Percentiles rank a stretch among this genome's conserved stretches.
Evolutionary conservation across 305 asterid genomes (phyloP).

Genomic region (Rubia tinctorum): DNA sequence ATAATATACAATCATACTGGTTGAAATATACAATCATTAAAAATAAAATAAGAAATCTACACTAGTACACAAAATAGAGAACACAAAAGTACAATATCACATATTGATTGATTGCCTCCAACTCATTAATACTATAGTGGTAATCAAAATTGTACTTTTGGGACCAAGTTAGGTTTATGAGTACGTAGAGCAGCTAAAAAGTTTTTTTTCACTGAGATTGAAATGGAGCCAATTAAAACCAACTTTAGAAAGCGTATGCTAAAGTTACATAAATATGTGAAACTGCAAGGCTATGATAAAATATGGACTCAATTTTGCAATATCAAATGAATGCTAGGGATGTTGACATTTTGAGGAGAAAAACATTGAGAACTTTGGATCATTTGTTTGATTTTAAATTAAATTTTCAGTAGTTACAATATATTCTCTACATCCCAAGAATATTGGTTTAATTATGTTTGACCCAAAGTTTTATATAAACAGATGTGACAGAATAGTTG

Average conservation of each 20-base stretch:
- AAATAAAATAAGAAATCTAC: not conserved
- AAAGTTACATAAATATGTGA: not conserved
- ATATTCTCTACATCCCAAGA: too few species aligned
- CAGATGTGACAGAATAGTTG: too few species aligned
- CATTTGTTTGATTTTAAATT: not conserved
- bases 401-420: not conserved
- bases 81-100: not conserved
- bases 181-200: not conserved
- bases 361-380: not conserved
- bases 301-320: not conserved
- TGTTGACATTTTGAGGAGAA: not conserved
- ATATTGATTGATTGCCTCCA: not conserved
- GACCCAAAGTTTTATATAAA: too few species aligned
- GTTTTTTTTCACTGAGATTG: not conserved
- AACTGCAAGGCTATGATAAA: not conserved
- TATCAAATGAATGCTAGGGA: not conserved
- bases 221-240: not conserved
- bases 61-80: not conserved
- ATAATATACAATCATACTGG: too few species aligned
- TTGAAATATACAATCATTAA: too few species aligned
- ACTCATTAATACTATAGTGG: not conserved
- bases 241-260: not conserved
- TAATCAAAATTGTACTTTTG: not conserved
- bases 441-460: too few species aligned
- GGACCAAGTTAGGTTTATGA: not conserved